Evolutionary conservation across 441 rosid species (phyloP), one percentile per base, ranked within the genome.

Genomic region (Syzygium syzygioides): DNA sequence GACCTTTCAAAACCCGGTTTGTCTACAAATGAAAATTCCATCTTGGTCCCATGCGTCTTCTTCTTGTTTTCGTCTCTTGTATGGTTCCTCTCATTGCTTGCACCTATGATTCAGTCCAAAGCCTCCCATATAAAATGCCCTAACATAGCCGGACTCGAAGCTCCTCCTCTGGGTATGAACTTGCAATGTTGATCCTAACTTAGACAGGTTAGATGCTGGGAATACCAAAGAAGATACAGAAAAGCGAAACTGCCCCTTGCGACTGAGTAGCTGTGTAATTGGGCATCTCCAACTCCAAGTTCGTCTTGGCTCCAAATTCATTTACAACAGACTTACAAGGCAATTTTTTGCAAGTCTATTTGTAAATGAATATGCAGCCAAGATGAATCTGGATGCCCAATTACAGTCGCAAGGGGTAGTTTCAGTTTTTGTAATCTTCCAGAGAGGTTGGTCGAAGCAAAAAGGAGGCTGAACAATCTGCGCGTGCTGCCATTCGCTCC

Each of bases 401-500:
- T 32, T 94, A 93, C 86, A 50, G 86, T 53, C 32, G 50, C 50
- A 55, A 68, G 91, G 86, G 60, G 11, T 5, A 20, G 56, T 87
- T 90, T 92, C 93, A 10, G 23, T 48, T 55, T 94, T 94, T 90
- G 55, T 56, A 76, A 93, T 95, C 6, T 85, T 92, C 86, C 14
- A 93, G 94, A 14, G 91, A 90, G 76, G 17, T 50, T 79, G 88
- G 92, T 45, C 86, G 52, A 90, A 92, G 37, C 87, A 94, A 94
- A 91, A 95, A 91, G 91, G 94, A 94, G 68, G 96, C 95, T 85
- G 95, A 94, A 88, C 94, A 93, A 86, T 87, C 93, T 88, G 95
- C 94, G 86, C 94, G 90, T 76, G 66, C 90, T 28, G 91, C 76
- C 76, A 90, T 92, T 83, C 91, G 79, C 20, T 90, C 48, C 48